These are phyloP conservation scores for Cercospora berteroae DNA, from an alignment of 2,329 filamentous ascomycete genomes.

Conservation along the genomic window DNA sequence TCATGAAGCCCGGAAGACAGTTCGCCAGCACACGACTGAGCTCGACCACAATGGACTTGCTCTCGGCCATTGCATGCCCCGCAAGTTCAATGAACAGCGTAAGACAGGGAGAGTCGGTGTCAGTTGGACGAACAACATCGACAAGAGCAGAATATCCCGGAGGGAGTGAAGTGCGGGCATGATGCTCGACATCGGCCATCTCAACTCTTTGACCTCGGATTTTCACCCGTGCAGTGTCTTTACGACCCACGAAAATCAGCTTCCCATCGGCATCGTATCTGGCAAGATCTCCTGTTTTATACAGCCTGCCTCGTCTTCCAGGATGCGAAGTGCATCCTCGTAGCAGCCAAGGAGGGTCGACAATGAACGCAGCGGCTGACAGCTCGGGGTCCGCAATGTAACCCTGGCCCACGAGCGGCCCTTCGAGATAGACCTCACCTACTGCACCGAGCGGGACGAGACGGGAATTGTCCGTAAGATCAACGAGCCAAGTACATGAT, in stretches of 20 bases:
- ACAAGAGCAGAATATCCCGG: slow-evolving; percentile 36
- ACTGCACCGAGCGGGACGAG: slow-evolving; percentile 45
- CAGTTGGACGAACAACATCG: slow-evolving; percentile 5
- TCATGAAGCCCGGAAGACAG: slow-evolving; percentile 26
- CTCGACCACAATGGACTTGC: slow-evolving; percentile 49
- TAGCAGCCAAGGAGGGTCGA: slow-evolving; percentile 30
- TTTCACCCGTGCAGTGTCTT: slow-evolving; percentile 60
- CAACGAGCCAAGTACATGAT: slow-evolving; percentile 34
- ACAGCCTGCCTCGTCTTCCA: slow-evolving; percentile 50
- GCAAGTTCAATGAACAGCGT: slow-evolving; percentile 13
- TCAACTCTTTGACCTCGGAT: slow-evolving; percentile 65
- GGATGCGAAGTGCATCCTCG: slow-evolving; percentile 8
- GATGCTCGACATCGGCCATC: slow-evolving; percentile 52
- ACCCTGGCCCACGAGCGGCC: slow-evolving; percentile 46
- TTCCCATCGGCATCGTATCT: slow-evolving; percentile 53
- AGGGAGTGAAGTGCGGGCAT: slow-evolving; percentile 26
- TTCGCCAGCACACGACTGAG: slow-evolving; percentile 27
- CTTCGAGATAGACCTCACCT: slow-evolving; percentile 50
- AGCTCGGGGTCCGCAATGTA: slow-evolving; percentile 41
- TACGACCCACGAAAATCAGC: slow-evolving; percentile 61
- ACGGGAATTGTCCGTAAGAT: slow-evolving; percentile 31
- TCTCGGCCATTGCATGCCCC: slow-evolving; percentile 21
- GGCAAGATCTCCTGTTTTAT: slow-evolving; percentile 62
- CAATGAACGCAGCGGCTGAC: slow-evolving; percentile 37
- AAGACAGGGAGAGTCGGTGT: not conserved